These are phyloP conservation scores for Colletotrichum navitas DNA, from an alignment of 2,329 filamentous ascomycete species.

Conservation along the genomic window DNA sequence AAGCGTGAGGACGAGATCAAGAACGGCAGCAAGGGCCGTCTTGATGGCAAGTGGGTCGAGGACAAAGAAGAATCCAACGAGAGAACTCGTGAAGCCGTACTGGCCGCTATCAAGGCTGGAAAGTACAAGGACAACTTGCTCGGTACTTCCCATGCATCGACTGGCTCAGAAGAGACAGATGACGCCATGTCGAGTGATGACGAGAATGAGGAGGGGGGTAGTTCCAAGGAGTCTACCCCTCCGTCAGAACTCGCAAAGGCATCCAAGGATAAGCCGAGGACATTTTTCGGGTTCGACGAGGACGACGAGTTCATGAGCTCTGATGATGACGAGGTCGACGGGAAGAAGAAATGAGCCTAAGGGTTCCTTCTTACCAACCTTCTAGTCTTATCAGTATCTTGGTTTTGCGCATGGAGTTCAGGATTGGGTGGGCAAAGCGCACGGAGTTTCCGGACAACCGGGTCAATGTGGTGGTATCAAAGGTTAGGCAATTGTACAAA, in stretches of 20 bases:
- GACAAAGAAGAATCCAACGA: constrained; percentile 91
- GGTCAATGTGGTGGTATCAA: constrained; percentile 11
- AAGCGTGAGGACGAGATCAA: constrained; percentile 85
- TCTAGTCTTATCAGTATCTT: neutral
- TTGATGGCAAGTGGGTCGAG: constrained; percentile 95
- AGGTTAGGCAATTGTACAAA: constrained; percentile 21
- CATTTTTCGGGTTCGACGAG: constrained; percentile 84
- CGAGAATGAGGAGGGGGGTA: constrained; percentile 56
- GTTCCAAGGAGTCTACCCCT: constrained; percentile 64
- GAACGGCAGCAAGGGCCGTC: constrained; percentile 75
- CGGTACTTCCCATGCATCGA: constrained; percentile 63
- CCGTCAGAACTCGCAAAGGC: constrained; percentile 56
- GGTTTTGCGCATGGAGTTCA: constrained; percentile 22
- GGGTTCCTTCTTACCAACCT: neutral
- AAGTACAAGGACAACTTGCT: constrained; percentile 72
- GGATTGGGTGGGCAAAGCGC: neutral
- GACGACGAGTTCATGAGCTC: constrained; percentile 82
- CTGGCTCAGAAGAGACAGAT: constrained; percentile 53
- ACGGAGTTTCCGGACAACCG: constrained; percentile 34
- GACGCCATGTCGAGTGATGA: constrained; percentile 51
- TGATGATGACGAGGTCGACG: constrained; percentile 68
- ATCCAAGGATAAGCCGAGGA: constrained; percentile 56
- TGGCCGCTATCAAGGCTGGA: constrained; percentile 76
- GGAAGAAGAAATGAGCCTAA: constrained; percentile 17
- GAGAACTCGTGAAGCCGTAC: constrained; percentile 81